Base-by-base conservation (phyloP, 148 eudicot genomes). In the Cornus controversa region DNA sequence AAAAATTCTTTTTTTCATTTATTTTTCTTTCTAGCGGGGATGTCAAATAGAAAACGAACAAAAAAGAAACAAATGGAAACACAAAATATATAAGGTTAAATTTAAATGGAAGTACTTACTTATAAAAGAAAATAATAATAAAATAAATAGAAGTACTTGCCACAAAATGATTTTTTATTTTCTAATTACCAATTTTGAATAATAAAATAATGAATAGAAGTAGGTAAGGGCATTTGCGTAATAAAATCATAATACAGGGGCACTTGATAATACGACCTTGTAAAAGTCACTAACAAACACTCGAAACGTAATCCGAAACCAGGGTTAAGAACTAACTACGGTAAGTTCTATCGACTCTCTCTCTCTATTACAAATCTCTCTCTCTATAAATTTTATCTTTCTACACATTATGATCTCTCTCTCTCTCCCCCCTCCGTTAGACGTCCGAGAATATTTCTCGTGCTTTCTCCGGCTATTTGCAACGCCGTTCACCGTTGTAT, bases 261-360 rank as follows among this genome's bases (percentile, higher is more conserved):
- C 16, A 6, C 14, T 37, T 36, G 16, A 20, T 31, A 15, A n/a
- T 16, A 22, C 10, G 58, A 42, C 18, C 11, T 1, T 2, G 11
- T 4, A 57, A 31, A n/a, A 28, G 69, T 60, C 20, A 3, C 20
- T 50, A 60, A 22, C 60, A 60, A 22, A 50, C 18, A 60, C 6
- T 60, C 24, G 64, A 64, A 74, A 74, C 77, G 77, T 25, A 34
- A 74, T 75, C 70, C 69, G 18, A 45, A 68, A 64, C 37, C 36
- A 10, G 34, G 77, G 77, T 75, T 75, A 26, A 65, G 8, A 16
- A 4, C 20, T 65, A 75, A 75, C 78, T 42, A 50, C 78, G 62
- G 78, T 66, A n/a, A 64, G 60, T n/a, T 60, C 64, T 22, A 22
- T 4, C 24, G 9, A 18, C 64, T 60, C 64, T 50, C 68, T 74